These are phyloP conservation scores for Colletotrichum spaethianum DNA, from an alignment of 2,329 filamentous ascomycete species.

Conservation along the genomic window DNA sequence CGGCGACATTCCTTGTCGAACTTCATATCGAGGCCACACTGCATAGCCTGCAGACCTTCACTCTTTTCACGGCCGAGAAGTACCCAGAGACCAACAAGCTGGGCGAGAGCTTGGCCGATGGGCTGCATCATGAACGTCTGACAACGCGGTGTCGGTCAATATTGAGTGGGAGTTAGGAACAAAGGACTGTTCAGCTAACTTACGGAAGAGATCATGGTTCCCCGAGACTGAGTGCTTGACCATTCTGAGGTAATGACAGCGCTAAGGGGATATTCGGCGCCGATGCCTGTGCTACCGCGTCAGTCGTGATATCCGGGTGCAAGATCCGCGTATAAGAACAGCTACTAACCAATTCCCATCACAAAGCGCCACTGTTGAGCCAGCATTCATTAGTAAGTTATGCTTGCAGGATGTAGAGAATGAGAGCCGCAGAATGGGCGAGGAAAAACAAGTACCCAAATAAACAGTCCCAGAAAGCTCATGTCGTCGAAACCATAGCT, in stretches of 20 bases:
- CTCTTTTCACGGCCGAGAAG: conserved; percentile 61
- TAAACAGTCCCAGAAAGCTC: conserved; percentile 65
- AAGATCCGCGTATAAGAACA: background rate
- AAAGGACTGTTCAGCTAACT: background rate
- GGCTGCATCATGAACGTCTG: conserved; percentile 75
- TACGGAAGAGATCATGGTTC: conserved; percentile 77
- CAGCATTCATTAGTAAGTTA: background rate
- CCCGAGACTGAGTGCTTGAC: conserved; percentile 73
- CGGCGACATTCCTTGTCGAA: conserved; percentile 61
- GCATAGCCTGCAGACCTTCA: conserved; percentile 59
- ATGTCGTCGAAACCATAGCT: conserved; percentile 65
- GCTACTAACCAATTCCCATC: conserved; percentile 63
- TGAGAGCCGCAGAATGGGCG: background rate
- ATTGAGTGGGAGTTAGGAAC: background rate
- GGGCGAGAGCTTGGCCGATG: conserved; percentile 75
- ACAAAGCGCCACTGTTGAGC: conserved; percentile 63
- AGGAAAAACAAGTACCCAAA: conserved; percentile 54
- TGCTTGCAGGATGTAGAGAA: background rate
- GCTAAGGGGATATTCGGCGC: conserved; percentile 77
- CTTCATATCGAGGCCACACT: conserved; percentile 62
- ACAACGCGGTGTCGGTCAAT: background rate
- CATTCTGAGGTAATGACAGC: conserved; percentile 79
- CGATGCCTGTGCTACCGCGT: conserved; percentile 52
- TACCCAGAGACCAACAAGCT: conserved; percentile 71
- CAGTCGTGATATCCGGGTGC: background rate